These are phyloP conservation scores for Elaeis oleifera DNA, from an alignment of 202 grass and related monocot genomes.

Conservation along the genomic window DNA sequence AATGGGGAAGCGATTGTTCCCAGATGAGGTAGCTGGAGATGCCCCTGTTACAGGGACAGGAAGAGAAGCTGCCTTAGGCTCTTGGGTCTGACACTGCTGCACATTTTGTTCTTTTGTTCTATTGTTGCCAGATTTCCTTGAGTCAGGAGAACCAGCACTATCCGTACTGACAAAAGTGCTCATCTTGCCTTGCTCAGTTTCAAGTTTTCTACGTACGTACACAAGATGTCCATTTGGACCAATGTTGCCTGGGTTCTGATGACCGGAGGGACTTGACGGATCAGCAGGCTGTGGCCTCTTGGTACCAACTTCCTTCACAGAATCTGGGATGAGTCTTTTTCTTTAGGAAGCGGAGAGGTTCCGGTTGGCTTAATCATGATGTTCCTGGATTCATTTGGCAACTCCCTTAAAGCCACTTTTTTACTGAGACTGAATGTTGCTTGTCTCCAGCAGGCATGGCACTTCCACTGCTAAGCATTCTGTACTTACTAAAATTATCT, in stretches of 20 bases:
- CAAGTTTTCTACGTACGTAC: slow-evolving; percentile 74
- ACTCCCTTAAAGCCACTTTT: slow-evolving; percentile 65
- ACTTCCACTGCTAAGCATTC: slow-evolving; percentile 7
- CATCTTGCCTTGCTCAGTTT: slow-evolving; percentile 67
- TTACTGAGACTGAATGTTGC: slow-evolving; percentile 42
- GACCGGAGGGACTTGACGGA: slow-evolving; percentile 32
- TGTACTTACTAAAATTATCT: slow-evolving; percentile 12
- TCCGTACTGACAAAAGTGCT: slow-evolving; percentile 14
- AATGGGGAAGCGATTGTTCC: neutral
- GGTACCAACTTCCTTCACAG: slow-evolving; percentile 30
- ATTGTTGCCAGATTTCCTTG: slow-evolving; percentile 19
- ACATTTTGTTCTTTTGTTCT: slow-evolving; percentile 16
- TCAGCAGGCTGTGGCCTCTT: slow-evolving; percentile 48
- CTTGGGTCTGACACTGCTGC: slow-evolving; percentile 31
- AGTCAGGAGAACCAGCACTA: slow-evolving; percentile 26
- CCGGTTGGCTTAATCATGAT: slow-evolving; percentile 23
- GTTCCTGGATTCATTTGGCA: slow-evolving; percentile 37
- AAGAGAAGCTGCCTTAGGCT: slow-evolving; percentile 11
- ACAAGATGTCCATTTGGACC: slow-evolving; percentile 57
- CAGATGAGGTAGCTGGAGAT: slow-evolving; percentile 21
- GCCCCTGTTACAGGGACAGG: neutral
- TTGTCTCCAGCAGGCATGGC: slow-evolving; percentile 53
- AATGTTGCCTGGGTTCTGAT: slow-evolving; percentile 28
- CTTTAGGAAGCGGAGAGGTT: slow-evolving; percentile 30
- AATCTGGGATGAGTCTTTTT: slow-evolving; percentile 20